These are phyloP conservation scores for Fusarium sp. DNA, from an alignment of 2,329 filamentous ascomycete genomes.

Conservation along the genomic window DNA sequence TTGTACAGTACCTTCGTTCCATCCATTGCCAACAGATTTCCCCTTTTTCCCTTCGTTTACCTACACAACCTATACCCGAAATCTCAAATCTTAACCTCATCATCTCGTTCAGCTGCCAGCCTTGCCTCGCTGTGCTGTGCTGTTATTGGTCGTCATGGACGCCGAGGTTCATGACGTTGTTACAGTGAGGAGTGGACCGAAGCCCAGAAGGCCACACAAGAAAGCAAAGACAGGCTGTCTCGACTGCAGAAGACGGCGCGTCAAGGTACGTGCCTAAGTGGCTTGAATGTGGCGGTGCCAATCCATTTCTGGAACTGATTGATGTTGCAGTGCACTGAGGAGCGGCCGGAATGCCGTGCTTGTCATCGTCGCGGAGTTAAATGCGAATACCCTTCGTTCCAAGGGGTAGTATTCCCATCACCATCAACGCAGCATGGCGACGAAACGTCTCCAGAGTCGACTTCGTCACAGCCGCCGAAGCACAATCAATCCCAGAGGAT, in stretches of 20 bases:
- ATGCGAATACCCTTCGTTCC: neutral
- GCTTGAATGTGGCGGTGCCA: neutral
- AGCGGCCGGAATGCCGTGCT: neutral
- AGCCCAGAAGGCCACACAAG: conserved; percentile 1
- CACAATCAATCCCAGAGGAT: neutral
- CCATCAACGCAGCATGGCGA: neutral
- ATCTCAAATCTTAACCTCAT: accelerated
- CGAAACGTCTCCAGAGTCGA: neutral
- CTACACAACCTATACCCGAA: neutral
- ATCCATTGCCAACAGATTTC: neutral
- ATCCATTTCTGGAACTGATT: neutral
- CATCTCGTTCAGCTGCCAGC: too few species aligned
- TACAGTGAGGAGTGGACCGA: neutral
- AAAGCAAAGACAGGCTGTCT: conserved; percentile 6
- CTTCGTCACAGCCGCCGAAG: neutral
- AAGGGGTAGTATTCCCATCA: neutral
- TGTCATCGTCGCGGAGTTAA: conserved; percentile 1
- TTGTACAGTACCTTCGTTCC: neutral
- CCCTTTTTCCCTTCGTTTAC: neutral
- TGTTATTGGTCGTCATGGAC: neutral
- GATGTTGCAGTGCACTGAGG: neutral
- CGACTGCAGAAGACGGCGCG: conserved; percentile 9
- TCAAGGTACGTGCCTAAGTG: neutral
- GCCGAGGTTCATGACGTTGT: neutral
- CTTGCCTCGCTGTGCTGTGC: neutral